Evolutionary conservation across 208 protist species (phyloP), one percentile per base, ranked within the genome.

Genomic region (Trypanosoma melophagium): DNA sequence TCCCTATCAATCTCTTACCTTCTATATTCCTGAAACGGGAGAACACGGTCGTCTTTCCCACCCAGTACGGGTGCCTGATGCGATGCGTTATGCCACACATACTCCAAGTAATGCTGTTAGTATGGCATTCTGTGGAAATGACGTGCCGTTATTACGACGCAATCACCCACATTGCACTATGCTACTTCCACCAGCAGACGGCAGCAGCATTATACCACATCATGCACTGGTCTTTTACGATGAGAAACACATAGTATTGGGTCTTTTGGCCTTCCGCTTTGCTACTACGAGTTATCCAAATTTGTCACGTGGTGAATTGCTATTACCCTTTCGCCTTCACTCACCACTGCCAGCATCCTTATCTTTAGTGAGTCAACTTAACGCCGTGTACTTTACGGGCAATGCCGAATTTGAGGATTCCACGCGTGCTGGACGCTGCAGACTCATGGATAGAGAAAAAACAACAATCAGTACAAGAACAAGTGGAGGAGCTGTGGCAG

Each of bases 201-300:
- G 24, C 22, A 60, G 8, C 40, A 47, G n/a, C 62, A 65, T 87
- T 45, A 63, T 94, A 35, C 80, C 84, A 19, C 84, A 94, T 61
- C 88, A 94, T 58, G 88, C 74, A 49, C 76, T 94, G 22, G 82
- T 80, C 22, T 90, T 87, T 71, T 94, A 90, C 72, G 57, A 74
- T n/a, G 62, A 31, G 0, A 55, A 81, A 16, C 70, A 79, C 10
- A 12, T 49, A 0, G 40, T 83, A 5, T 24, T 94, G 19, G 88
- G 78, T 5, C 66, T 87, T 44, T 60, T 94, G 28, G 69, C 76
- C 7, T 69, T 94, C 44, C 81, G 79, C 24, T 86, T 74, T 60
- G 51, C 60, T n/a, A 1, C 61, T 2, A 66, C 51, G 55, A 67
- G 79, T 68, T 68, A 66, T 47, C 56, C 71, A 53, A 63, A 69